phyloP scores from a whole-genome alignment of 2,329 filamentous ascomycete species.

The Talaromyces rugulosus region DNA sequence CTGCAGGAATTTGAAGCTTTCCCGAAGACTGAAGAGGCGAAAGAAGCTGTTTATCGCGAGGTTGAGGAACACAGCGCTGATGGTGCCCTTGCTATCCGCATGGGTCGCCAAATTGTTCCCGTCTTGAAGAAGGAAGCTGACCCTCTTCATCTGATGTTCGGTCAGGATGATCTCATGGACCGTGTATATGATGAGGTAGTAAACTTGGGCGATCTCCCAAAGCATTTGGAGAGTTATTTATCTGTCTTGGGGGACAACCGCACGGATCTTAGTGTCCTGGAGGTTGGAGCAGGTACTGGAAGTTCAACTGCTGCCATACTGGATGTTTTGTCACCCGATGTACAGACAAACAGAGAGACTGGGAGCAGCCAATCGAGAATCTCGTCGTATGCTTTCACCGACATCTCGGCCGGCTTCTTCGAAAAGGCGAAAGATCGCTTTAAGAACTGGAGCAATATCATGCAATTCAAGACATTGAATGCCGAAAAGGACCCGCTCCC shows the following conservation, averaged over 20 bases:
- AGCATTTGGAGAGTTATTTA: conserved; percentile 17
- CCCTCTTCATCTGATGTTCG: conserved; percentile 32
- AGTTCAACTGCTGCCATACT: conserved; percentile 38
- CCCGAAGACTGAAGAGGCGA: conserved; percentile 17
- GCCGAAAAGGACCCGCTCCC: conserved; percentile 23
- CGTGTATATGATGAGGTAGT: conserved; percentile 25
- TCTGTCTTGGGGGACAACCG: conserved; percentile 20
- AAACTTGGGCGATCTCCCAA: conserved; percentile 19
- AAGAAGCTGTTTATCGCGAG: conserved; percentile 19
- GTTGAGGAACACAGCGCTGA: conserved; percentile 23
- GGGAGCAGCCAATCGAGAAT: conserved; percentile 4
- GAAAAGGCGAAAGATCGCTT: conserved; percentile 25
- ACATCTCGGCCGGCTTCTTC: conserved; percentile 29
- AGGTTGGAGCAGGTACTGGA: conserved; percentile 45
- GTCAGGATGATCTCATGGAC: conserved; percentile 27
- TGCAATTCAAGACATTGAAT: conserved; percentile 28
- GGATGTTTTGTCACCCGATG: conserved; percentile 17
- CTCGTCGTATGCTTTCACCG: conserved; percentile 25
- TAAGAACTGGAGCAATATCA: conserved; percentile 17
- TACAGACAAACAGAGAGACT: neutral
- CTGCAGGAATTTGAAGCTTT: conserved; percentile 19
- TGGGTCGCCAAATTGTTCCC: conserved; percentile 26
- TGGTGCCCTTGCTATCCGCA: conserved; percentile 26
- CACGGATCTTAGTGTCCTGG: conserved; percentile 30
- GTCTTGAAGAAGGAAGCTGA: conserved; percentile 26